phyloP scores from a whole-genome alignment of 1,139 yeast genomes.

The Debaryomyces psychrophilus region DNA sequence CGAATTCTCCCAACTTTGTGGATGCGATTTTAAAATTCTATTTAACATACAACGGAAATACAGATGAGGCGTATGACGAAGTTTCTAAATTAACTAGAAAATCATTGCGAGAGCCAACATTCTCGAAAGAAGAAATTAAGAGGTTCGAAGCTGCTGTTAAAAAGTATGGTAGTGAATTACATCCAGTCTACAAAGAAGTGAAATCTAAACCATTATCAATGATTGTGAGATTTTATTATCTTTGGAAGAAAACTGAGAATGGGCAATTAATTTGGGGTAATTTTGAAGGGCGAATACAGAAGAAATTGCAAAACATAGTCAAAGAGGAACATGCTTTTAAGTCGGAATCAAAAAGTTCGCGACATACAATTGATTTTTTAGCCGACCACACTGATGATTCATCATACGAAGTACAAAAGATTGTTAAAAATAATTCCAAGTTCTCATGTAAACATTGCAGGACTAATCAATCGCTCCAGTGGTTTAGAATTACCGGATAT shows the following conservation, averaged over 20 bases:
- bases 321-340: slow-evolving; percentile 32
- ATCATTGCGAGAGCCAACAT: slow-evolving; percentile 72
- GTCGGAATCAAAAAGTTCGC: slow-evolving; percentile 16
- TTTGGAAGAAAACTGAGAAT: slow-evolving; percentile 84
- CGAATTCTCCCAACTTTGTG: slow-evolving; percentile 72
- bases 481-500: slow-evolving; percentile 76
- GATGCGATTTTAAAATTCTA: slow-evolving; percentile 68
- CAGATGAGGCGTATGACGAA: slow-evolving; percentile 44
- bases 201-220: slow-evolving; percentile 70
- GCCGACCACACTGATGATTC: slow-evolving; percentile 77
- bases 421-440: slow-evolving; percentile 33
- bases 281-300: slow-evolving; percentile 69
- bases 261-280: slow-evolving; percentile 86
- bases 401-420: slow-evolving; percentile 59
- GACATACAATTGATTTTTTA: slow-evolving; percentile 33
- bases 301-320: slow-evolving; percentile 44
- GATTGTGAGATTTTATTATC: slow-evolving; percentile 82
- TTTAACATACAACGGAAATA: slow-evolving; percentile 55
- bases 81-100: slow-evolving; percentile 54
- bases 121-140: slow-evolving; percentile 61
- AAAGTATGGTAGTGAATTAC: slow-evolving; percentile 76
- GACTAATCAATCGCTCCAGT: slow-evolving; percentile 54
- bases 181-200: slow-evolving; percentile 71
- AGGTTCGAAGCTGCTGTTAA: slow-evolving; percentile 77
- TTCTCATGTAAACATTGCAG: slow-evolving; percentile 70